Conservation (phyloP, 371 early-diverging fungal genomes). For the Smittium culicis region DNA sequence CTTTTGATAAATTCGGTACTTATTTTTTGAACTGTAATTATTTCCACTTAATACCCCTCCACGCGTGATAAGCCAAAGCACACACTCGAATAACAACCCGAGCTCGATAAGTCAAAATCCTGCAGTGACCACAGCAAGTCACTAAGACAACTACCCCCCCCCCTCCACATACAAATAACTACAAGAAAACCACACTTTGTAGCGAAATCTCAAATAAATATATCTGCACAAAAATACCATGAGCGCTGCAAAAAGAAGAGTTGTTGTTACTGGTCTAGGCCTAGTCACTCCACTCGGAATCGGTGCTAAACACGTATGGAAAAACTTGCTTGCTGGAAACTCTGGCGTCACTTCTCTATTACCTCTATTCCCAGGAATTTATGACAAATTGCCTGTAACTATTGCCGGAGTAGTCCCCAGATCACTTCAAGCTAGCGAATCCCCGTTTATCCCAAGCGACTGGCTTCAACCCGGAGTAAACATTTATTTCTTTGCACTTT, state of each 20-base stretch:
- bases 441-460: conserved; percentile 48
- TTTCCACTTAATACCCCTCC: too few species aligned
- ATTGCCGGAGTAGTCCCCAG: conserved; percentile 65
- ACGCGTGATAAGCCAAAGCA: too few species aligned
- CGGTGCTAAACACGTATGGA: conserved; percentile 58
- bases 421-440: conserved; percentile 35
- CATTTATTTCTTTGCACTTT: background rate
- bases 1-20: too few species aligned
- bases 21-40: too few species aligned
- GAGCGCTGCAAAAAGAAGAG: conserved; percentile 39
- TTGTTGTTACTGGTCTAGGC: conserved; percentile 90
- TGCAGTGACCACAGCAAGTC: too few species aligned
- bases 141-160: too few species aligned
- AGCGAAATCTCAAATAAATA: too few species aligned
- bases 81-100: too few species aligned
- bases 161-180: too few species aligned
- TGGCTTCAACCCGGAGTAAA: conserved; percentile 59
- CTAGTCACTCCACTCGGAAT: conserved; percentile 84
- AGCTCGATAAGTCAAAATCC: too few species aligned
- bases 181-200: too few species aligned
- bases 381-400: conserved; percentile 54
- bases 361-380: conserved; percentile 16
- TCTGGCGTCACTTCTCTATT: conserved; percentile 65
- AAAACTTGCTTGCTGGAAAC: conserved; percentile 48
- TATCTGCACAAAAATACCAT: background rate